Conservation (phyloP, 1,284 basidiomycete genomes). For the Grifola frondosa region DNA sequence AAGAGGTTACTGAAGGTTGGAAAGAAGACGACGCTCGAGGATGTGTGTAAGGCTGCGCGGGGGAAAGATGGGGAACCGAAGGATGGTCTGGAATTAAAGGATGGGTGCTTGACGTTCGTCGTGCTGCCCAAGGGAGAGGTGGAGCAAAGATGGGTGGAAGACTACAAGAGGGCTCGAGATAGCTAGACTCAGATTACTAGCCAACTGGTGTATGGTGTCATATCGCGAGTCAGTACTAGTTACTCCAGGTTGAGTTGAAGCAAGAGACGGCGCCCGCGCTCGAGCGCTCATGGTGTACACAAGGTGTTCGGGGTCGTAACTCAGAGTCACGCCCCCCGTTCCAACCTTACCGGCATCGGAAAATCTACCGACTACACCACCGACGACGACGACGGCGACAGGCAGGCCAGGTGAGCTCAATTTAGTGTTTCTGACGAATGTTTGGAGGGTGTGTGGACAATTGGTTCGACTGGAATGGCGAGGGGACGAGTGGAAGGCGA, state of each 20-base stretch:
- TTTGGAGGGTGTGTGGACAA: conserved; percentile 11
- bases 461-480: conserved; percentile 11
- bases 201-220: too few species aligned
- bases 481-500: conserved; percentile 43
- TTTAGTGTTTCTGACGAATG: conserved; percentile 17
- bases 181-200: too few species aligned
- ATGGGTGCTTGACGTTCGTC: conserved; percentile 84
- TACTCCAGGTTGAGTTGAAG: too few species aligned
- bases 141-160: conserved; percentile 87
- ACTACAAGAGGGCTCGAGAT: conserved; percentile 69
- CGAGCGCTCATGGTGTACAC: too few species aligned
- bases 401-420: conserved; percentile 46
- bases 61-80: conserved; percentile 56
- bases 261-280: too few species aligned
- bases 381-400: conserved; percentile 42
- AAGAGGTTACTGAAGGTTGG: conserved; percentile 87
- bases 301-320: too few species aligned
- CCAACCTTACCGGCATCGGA: conserved; percentile 15
- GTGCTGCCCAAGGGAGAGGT: conserved; percentile 83
- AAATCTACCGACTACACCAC: conserved; percentile 20
- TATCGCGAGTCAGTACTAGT: too few species aligned
- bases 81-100: conserved; percentile 85
- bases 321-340: too few species aligned
- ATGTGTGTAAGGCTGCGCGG: conserved; percentile 68
- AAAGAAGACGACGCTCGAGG: conserved; percentile 80